Evolutionary conservation across 2,329 filamentous ascomycete genomes (phyloP).

Genomic region (Rosellinia necatrix): DNA sequence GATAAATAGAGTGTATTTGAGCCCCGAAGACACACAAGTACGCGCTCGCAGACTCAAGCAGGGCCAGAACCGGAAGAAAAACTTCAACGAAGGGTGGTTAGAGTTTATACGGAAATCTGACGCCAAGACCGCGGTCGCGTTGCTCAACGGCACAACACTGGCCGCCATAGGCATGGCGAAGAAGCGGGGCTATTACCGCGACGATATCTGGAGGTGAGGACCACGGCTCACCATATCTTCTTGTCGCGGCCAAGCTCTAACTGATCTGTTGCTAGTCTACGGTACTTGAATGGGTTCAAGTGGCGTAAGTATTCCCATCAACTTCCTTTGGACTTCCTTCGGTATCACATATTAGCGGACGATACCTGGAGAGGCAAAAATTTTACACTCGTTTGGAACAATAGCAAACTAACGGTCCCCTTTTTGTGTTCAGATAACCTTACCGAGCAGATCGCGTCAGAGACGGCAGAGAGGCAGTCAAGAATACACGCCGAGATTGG

Average conservation of each 20-base stretch:
- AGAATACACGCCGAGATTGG: conserved; percentile 78
- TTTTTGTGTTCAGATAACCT: conserved; percentile 48
- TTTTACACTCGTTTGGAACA: conserved; percentile 6
- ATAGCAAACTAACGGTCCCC: background rate
- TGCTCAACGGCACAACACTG: conserved; percentile 71
- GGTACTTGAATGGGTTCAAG: conserved; percentile 83
- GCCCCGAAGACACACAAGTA: conserved; percentile 58
- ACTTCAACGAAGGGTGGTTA: conserved; percentile 85
- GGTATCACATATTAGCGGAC: background rate
- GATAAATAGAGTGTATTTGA: conserved; percentile 56
- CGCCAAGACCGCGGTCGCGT: conserved; percentile 75
- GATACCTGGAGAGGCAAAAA: background rate
- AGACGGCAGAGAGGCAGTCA: conserved; percentile 78
- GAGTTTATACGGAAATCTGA: conserved; percentile 78
- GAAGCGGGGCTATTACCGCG: conserved; percentile 81
- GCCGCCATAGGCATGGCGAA: conserved; percentile 69
- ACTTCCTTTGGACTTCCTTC: conserved; percentile 34
- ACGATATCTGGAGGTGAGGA: conserved; percentile 76
- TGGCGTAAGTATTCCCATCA: conserved; percentile 57
- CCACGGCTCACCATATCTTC: background rate
- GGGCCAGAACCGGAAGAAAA: conserved; percentile 82
- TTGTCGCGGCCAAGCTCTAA: background rate
- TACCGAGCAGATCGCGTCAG: conserved; percentile 78
- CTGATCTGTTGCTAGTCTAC: conserved; percentile 47
- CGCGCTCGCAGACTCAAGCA: conserved; percentile 69